Conservation (phyloP, 768 basidiomycete species). For the Cyclocybe cylindracea region DNA sequence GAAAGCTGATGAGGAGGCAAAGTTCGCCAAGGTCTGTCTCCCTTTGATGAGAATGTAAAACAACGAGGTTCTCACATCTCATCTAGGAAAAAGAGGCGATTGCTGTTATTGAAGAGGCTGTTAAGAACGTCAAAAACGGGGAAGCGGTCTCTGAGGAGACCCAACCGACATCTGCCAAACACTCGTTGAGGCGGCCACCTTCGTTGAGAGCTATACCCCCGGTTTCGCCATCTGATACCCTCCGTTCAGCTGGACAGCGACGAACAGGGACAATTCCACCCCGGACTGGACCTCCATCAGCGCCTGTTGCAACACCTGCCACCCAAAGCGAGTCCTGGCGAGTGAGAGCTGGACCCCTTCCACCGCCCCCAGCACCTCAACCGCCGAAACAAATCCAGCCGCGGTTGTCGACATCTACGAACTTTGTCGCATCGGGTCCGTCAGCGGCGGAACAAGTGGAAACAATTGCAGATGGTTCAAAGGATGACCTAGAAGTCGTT, state of each 20-base stretch:
- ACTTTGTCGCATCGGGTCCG: constrained; percentile 33
- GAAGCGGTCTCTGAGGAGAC: constrained; percentile 2
- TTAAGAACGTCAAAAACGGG: constrained; percentile 24
- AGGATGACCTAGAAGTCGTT: constrained; percentile 74
- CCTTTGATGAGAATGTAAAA: background rate
- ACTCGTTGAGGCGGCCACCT: constrained; percentile 29
- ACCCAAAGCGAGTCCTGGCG: constrained; percentile 68
- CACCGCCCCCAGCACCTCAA: constrained; percentile 29
- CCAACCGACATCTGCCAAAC: constrained; percentile 9
- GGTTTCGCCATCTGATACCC: constrained; percentile 24
- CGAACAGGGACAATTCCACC: constrained; percentile 26
- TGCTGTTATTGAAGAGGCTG: constrained; percentile 48
- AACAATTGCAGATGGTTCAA: constrained; percentile 44
- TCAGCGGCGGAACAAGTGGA: constrained; percentile 43
- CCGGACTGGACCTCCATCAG: constrained; percentile 14
- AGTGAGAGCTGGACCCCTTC: constrained; percentile 41
- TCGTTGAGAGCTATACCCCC: constrained; percentile 28
- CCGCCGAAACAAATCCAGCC: constrained; percentile 22
- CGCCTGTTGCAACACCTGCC: constrained; percentile 18
- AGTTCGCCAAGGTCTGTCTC: constrained; percentile 10
- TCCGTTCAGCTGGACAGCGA: constrained; percentile 25
- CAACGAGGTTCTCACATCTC: background rate
- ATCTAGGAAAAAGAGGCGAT: constrained; percentile 37
- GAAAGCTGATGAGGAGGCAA: constrained; percentile 41
- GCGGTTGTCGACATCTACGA: constrained; percentile 23